A percentile compares a stretch with the other conserved stretches of the same genome.
phyloP scores from a whole-genome alignment of 257 asterid genomes.

The Jaltomata sinuosa region DNA sequence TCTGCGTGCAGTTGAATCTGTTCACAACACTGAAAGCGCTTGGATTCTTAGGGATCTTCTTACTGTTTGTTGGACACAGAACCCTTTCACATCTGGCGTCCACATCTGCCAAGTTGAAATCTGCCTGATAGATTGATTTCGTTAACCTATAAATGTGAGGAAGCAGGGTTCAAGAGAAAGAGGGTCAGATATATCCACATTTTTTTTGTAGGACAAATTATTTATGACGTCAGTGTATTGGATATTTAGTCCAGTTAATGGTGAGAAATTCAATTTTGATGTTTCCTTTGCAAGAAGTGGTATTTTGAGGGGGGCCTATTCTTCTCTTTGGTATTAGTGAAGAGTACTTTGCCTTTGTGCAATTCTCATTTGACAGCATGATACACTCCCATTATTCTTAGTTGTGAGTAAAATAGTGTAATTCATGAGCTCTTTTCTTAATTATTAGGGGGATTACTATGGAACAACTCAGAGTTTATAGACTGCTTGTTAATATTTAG shows the following conservation, averaged over 20 bases:
- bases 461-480: too few relatives aligned
- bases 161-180: background rate
- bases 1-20: conserved; percentile 68
- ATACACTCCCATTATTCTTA: background rate
- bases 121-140: conserved; percentile 28
- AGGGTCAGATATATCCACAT: background rate
- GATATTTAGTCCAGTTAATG: background rate
- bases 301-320: background rate
- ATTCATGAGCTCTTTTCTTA: background rate
- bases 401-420: background rate
- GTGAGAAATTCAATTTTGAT: background rate
- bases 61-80: conserved; percentile 84
- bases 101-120: conserved; percentile 71
- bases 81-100: conserved; percentile 88
- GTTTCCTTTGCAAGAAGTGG: background rate
- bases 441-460: background rate
- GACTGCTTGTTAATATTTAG: too few relatives aligned
- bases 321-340: background rate
- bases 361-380: background rate
- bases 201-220: background rate
- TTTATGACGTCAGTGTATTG: background rate
- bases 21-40: conserved; percentile 86
- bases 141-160: background rate
- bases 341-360: background rate
- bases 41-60: conserved; percentile 74